phyloP scores from a whole-genome alignment of 176 grass and related monocot genomes.

The Canna indica region DNA sequence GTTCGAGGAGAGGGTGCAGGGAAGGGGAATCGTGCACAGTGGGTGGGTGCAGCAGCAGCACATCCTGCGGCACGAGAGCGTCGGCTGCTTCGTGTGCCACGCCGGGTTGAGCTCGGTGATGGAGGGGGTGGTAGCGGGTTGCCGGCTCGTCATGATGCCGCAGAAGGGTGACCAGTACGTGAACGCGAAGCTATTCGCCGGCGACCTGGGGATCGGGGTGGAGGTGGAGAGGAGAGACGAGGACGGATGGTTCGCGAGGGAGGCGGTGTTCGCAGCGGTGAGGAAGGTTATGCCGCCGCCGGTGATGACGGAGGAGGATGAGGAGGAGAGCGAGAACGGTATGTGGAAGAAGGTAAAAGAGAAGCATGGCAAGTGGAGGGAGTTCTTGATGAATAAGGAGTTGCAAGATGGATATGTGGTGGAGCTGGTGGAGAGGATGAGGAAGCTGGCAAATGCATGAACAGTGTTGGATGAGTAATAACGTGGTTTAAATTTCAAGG shows the following conservation, averaged over 20 bases:
- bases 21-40: constrained; percentile 19
- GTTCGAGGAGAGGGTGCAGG: constrained; percentile 23
- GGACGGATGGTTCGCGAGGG: constrained; percentile 26
- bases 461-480: not conserved
- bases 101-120: constrained; percentile 35
- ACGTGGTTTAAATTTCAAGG: too few relatives aligned
- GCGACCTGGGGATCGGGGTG: constrained; percentile 23
- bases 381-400: constrained; percentile 29
- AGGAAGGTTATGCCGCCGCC: constrained; percentile 1
- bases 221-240: constrained; percentile 25
- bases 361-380: constrained; percentile 25
- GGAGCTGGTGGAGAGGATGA: constrained; percentile 15
- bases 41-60: constrained; percentile 53
- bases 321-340: not conserved
- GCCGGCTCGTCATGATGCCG: constrained; percentile 33
- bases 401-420: constrained; percentile 15
- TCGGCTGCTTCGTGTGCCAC: constrained; percentile 47
- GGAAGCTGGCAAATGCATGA: constrained; percentile 6
- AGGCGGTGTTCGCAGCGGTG: constrained; percentile 14
- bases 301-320: not conserved
- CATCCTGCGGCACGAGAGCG: constrained; percentile 35
- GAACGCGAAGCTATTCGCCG: constrained; percentile 24
- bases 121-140: constrained; percentile 30
- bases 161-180: constrained; percentile 39
- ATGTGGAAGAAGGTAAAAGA: not conserved